Evolutionary conservation across 2,329 filamentous ascomycete species (phyloP).

Genomic region (Elsinoe necatrix): DNA sequence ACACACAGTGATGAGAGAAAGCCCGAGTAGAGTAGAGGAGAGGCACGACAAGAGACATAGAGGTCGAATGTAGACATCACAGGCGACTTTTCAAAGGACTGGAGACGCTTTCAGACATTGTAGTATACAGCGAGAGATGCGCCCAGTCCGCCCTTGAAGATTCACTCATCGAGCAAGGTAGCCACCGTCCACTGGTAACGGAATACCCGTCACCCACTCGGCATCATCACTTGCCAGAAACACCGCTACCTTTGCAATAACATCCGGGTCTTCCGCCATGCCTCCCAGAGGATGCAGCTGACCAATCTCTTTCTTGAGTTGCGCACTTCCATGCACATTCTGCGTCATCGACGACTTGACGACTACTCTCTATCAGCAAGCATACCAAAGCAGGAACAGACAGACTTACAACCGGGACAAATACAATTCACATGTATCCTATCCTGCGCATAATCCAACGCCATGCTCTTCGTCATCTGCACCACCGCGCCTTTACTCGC

Average conservation of each 20-base stretch:
- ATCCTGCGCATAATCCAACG: constrained; percentile 36
- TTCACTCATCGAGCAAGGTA: neutral
- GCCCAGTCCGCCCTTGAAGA: too few species aligned
- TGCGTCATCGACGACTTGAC: constrained; percentile 32
- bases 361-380: constrained; percentile 21
- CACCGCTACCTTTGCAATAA: constrained; percentile 19
- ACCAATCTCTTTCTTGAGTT: constrained; percentile 23
- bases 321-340: constrained; percentile 29
- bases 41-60: neutral
- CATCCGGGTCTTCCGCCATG: constrained; percentile 21
- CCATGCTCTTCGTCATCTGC: constrained; percentile 39
- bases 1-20: neutral
- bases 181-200: constrained; percentile 14
- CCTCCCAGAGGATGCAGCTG: constrained; percentile 30
- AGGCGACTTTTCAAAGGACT: too few species aligned
- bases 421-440: constrained; percentile 36
- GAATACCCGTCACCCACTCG: constrained; percentile 12
- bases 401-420: constrained; percentile 35
- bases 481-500: constrained; percentile 42
- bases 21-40: neutral
- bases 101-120: too few species aligned
- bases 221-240: constrained; percentile 22
- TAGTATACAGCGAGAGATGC: too few species aligned
- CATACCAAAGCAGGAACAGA: neutral
- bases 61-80: neutral